These are phyloP conservation scores for Pinus taeda DNA, from an alignment of 75 land plant genomes.

Conservation along the genomic window DNA sequence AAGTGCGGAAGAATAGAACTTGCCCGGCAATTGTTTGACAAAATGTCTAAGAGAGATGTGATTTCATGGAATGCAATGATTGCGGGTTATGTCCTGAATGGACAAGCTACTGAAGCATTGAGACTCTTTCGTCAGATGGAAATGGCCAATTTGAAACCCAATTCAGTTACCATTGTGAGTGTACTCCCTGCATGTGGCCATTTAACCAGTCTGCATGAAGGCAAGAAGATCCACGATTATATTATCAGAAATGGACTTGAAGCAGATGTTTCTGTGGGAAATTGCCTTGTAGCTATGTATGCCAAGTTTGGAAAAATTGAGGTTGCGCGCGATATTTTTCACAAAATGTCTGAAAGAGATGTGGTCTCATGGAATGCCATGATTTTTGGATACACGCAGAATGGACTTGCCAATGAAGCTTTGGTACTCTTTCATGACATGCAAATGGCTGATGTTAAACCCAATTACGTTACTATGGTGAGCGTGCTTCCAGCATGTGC, in stretches of 20 bases:
- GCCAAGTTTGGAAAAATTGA: too few relatives aligned
- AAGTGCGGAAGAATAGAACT: conserved; percentile 32
- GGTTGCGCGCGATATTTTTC: conserved; percentile 17
- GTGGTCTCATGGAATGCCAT: conserved; percentile 69
- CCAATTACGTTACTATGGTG: conserved; percentile 54
- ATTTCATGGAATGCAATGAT: conserved; percentile 64
- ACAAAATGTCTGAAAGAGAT: conserved; percentile 26
- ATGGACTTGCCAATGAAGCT: conserved; percentile 29
- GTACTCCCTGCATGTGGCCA: too few relatives aligned
- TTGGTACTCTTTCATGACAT: conserved; percentile 38
- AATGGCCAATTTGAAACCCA: too few relatives aligned
- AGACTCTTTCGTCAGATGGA: conserved; percentile 13
- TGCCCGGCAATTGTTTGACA: conserved; percentile 33
- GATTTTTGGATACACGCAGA: conserved; percentile 51
- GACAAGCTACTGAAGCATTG: conserved; percentile 10
- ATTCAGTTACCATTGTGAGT: too few relatives aligned
- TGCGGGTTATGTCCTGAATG: conserved; percentile 23
- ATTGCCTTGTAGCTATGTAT: too few relatives aligned
- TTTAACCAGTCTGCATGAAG: not conserved
- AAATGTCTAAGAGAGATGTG: conserved; percentile 27
- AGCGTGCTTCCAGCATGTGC: conserved; percentile 42
- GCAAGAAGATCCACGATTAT: not conserved
- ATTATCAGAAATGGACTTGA: too few relatives aligned
- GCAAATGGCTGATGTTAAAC: conserved; percentile 27
- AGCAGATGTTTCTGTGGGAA: too few relatives aligned